A percentile compares a stretch with the other conserved stretches of the same genome.
Evolutionary conservation across 495 filamentous ascomycete species (phyloP).

Genomic region (Penicillium angulare): DNA sequence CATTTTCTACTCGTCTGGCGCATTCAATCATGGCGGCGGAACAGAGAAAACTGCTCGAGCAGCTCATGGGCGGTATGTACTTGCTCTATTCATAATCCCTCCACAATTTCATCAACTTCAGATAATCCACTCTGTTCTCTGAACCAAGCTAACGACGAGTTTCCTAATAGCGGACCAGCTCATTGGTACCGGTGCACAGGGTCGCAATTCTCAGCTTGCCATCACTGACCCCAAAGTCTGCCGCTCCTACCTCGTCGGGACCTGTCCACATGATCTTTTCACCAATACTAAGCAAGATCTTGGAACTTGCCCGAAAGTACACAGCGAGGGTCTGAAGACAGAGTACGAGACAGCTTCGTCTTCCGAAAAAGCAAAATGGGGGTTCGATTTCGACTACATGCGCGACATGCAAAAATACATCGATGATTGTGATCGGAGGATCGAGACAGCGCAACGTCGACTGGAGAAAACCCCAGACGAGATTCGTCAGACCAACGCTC

Average conservation of each 20-base stretch:
- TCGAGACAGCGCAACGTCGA: slow-evolving; percentile 83
- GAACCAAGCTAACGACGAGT: slow-evolving; percentile 33
- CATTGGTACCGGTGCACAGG: slow-evolving; percentile 69
- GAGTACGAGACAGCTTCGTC: slow-evolving; percentile 75
- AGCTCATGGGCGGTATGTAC: slow-evolving; percentile 61
- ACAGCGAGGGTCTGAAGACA: slow-evolving; percentile 81
- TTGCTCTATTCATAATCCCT: background rate
- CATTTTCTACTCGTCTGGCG: slow-evolving; percentile 5
- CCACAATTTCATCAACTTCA: background rate
- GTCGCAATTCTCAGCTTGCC: slow-evolving; percentile 73
- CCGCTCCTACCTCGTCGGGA: slow-evolving; percentile 89
- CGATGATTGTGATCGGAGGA: slow-evolving; percentile 92
- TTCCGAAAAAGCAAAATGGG: slow-evolving; percentile 70
- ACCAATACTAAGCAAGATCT: slow-evolving; percentile 99
- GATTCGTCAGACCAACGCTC: slow-evolving; percentile 90
- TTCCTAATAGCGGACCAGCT: slow-evolving; percentile 64
- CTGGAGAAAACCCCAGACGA: slow-evolving; percentile 98
- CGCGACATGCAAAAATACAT: slow-evolving; percentile 94
- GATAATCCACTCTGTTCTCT: slow-evolving; percentile 1
- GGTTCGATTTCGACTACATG: slow-evolving; percentile 95
- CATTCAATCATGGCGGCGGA: slow-evolving; percentile 76
- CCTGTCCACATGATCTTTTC: slow-evolving; percentile 98
- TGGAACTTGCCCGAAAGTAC: slow-evolving; percentile 85
- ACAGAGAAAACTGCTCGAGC: slow-evolving; percentile 92
- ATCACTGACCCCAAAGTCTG: slow-evolving; percentile 94